phyloP scores from a whole-genome alignment of 2,329 filamentous ascomycete genomes.

The Ophiobolus disseminans region DNA sequence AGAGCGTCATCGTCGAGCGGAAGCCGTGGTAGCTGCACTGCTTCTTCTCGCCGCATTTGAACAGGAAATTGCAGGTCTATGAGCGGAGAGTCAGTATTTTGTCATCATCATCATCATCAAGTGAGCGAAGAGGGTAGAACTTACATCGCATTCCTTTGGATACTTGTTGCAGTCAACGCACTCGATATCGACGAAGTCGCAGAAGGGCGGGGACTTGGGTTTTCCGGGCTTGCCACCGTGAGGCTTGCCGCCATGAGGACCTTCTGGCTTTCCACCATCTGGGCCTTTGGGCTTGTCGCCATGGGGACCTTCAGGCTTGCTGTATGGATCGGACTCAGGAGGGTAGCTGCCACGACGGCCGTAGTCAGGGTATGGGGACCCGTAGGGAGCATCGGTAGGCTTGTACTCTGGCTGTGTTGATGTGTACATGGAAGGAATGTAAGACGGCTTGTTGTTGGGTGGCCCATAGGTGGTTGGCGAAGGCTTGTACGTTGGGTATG shows the following conservation, averaged over 20 bases:
- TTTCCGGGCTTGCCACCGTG: background rate
- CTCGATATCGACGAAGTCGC: background rate
- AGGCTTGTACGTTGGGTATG: background rate
- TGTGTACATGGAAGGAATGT: no score
- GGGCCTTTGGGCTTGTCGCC: background rate
- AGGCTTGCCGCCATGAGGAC: background rate
- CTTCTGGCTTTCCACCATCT: background rate
- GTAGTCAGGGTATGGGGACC: background rate
- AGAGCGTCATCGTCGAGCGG: constrained; percentile 4
- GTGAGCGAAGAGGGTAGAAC: background rate
- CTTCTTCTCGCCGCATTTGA: constrained; percentile 17
- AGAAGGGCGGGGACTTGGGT: background rate
- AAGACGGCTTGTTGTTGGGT: background rate
- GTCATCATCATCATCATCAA: background rate
- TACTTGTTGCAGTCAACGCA: constrained; percentile 11
- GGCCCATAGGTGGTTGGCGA: background rate
- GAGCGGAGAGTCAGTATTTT: background rate
- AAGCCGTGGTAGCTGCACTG: constrained; percentile 12
- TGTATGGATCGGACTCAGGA: background rate
- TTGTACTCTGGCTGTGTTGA: no score
- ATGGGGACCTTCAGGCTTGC: background rate
- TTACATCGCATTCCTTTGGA: constrained; percentile 9
- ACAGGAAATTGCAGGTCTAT: constrained; percentile 14
- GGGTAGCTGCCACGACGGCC: background rate
- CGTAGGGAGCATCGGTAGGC: background rate